phyloP scores from a whole-genome alignment of 177 flowering plant genomes.

The Vitis hybrid region DNA sequence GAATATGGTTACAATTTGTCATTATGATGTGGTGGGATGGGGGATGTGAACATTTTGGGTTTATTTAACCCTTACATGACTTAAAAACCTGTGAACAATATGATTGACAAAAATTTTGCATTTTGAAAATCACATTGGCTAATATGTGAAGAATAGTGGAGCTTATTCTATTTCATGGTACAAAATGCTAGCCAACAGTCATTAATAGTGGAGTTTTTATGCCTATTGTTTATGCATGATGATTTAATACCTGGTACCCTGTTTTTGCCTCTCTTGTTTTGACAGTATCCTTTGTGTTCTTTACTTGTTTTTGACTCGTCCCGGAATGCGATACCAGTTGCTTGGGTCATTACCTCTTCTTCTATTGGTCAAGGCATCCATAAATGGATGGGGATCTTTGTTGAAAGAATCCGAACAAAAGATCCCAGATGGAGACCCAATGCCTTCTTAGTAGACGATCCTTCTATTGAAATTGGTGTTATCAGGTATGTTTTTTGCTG shows the following conservation, averaged over 20 bases:
- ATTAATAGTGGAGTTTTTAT: not conserved
- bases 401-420: slow-evolving; percentile 38
- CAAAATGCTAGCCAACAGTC: not conserved
- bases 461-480: slow-evolving; percentile 31
- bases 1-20: not conserved
- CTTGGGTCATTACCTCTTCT: slow-evolving; percentile 55
- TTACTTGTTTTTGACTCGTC: slow-evolving; percentile 52
- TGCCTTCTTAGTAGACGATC: slow-evolving; percentile 51
- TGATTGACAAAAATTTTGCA: too few relatives aligned
- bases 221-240: not conserved
- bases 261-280: slow-evolving; percentile 5
- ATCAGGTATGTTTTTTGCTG: slow-evolving; percentile 33
- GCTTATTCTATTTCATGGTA: not conserved
- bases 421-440: slow-evolving; percentile 53
- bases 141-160: not conserved
- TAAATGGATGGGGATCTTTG: slow-evolving; percentile 43
- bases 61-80: not conserved
- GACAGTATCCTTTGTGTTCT: slow-evolving; percentile 47
- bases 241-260: slow-evolving; percentile 2
- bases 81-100: not conserved
- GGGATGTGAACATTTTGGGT: not conserved
- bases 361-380: slow-evolving; percentile 30
- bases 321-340: slow-evolving; percentile 60
- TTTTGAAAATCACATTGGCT: not conserved
- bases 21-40: not conserved